Percentiles rank a stretch among this genome's conserved stretches.
Conservation (phyloP, 1,139 yeast genomes). For the Hyphopichia fennica region DNA sequence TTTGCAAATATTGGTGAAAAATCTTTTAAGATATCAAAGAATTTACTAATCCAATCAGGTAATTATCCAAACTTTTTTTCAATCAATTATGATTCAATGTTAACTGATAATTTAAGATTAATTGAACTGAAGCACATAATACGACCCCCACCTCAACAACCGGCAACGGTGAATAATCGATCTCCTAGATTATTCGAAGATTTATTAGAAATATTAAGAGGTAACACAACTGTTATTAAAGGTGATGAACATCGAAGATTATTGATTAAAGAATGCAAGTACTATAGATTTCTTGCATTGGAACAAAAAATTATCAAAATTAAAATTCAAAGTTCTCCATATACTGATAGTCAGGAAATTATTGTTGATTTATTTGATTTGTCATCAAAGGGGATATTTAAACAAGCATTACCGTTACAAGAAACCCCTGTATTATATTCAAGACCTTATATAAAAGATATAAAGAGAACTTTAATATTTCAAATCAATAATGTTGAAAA, state of each 20-base stretch:
- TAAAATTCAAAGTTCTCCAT: conserved; percentile 50
- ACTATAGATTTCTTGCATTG: conserved; percentile 71
- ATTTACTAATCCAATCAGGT: conserved; percentile 55
- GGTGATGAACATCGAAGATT: conserved; percentile 56
- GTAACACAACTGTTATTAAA: conserved; percentile 47
- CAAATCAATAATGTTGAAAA: conserved; percentile 38
- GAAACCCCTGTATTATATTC: conserved; percentile 42
- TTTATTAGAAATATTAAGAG: conserved; percentile 55
- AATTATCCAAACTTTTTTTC: conserved; percentile 79
- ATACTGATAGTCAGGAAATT: conserved; percentile 54
- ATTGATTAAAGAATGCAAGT: conserved; percentile 68
- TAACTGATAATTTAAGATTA: conserved; percentile 44
- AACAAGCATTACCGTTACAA: conserved; percentile 16
- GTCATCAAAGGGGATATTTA: conserved; percentile 39
- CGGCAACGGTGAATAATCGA: conserved; percentile 53
- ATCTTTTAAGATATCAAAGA: conserved; percentile 59
- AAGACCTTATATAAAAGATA: conserved; percentile 55
- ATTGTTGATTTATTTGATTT: conserved; percentile 52
- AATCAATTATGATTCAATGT: conserved; percentile 52
- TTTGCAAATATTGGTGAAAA: conserved; percentile 63
- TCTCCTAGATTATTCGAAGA: conserved; percentile 62
- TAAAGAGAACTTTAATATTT: conserved; percentile 50
- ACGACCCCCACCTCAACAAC: conserved; percentile 77
- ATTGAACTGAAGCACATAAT: conserved; percentile 44
- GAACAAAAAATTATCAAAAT: conserved; percentile 69